These are phyloP conservation scores for Amphirosellinia nigrospora DNA, from an alignment of 495 filamentous ascomycete genomes.

Conservation along the genomic window DNA sequence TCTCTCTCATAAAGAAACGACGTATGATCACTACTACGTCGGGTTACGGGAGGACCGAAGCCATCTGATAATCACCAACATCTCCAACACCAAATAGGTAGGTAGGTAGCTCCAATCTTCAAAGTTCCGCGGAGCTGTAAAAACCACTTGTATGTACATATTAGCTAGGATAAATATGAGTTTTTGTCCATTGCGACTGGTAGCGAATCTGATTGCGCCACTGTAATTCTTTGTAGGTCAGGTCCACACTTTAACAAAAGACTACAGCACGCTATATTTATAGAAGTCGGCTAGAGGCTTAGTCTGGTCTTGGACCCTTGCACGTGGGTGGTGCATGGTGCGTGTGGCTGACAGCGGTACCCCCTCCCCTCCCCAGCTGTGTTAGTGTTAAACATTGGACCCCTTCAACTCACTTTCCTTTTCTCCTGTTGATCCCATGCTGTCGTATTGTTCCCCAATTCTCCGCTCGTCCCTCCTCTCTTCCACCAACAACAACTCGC, in stretches of 20 bases:
- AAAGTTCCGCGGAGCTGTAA: background rate
- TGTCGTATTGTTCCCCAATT: background rate
- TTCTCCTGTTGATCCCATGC: constrained; percentile 1
- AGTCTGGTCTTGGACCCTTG: background rate
- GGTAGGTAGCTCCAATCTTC: background rate
- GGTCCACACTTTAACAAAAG: too few relatives aligned
- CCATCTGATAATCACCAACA: background rate
- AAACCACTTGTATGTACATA: background rate
- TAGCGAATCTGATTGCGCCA: too few relatives aligned
- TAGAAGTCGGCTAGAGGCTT: background rate
- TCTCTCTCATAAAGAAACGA: background rate
- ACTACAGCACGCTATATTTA: too few relatives aligned
- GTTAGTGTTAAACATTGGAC: background rate
- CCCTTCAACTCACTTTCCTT: constrained; percentile 1
- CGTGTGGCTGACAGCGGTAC: background rate
- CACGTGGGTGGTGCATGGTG: constrained; percentile 2
- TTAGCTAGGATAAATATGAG: background rate
- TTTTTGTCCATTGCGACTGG: background rate
- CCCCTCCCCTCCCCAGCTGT: background rate
- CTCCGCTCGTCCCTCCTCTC: background rate
- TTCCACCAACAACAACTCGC: background rate
- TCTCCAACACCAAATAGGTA: constrained; percentile 17
- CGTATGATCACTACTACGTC: constrained; percentile 15
- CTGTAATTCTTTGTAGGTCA: too few relatives aligned
- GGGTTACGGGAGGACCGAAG: background rate